Conservation (phyloP, 495 filamentous ascomycete genomes). For the Tuber umbilicatum region DNA sequence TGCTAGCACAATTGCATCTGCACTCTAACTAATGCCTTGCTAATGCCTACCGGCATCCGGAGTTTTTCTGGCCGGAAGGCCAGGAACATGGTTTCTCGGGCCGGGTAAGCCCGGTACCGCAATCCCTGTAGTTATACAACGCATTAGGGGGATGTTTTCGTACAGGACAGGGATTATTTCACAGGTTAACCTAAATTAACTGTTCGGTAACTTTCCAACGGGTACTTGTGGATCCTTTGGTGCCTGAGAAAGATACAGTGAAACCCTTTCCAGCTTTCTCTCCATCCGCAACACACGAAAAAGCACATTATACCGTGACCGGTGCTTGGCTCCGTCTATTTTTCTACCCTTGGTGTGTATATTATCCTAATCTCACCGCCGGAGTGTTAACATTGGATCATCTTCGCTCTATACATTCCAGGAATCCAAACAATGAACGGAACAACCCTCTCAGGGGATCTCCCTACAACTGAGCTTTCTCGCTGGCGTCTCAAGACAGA, state of each 20-base stretch:
- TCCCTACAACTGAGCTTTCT: slow-evolving; percentile 59
- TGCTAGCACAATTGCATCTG: too few relatives aligned
- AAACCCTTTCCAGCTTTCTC: neutral
- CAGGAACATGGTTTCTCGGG: neutral
- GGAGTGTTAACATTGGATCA: neutral
- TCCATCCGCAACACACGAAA: neutral
- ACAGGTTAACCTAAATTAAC: too few relatives aligned
- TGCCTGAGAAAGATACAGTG: too few relatives aligned
- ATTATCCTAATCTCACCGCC: neutral
- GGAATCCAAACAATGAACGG: slow-evolving; percentile 11
- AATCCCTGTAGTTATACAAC: too few relatives aligned
- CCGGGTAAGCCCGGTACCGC: neutral
- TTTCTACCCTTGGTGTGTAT: neutral
- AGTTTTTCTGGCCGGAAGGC: neutral
- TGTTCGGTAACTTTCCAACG: too few relatives aligned
- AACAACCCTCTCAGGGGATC: slow-evolving; percentile 3
- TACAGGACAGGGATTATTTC: too few relatives aligned
- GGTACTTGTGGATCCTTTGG: neutral
- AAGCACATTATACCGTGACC: neutral
- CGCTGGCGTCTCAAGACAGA: slow-evolving; percentile 83
- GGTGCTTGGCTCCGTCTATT: neutral
- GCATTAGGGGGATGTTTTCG: neutral
- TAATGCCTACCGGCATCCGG: neutral
- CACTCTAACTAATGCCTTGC: too few relatives aligned
- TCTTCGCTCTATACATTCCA: neutral